Base-by-base conservation (phyloP, 495 filamentous ascomycete genomes). In the Paragyromitra xinjiangensis region DNA sequence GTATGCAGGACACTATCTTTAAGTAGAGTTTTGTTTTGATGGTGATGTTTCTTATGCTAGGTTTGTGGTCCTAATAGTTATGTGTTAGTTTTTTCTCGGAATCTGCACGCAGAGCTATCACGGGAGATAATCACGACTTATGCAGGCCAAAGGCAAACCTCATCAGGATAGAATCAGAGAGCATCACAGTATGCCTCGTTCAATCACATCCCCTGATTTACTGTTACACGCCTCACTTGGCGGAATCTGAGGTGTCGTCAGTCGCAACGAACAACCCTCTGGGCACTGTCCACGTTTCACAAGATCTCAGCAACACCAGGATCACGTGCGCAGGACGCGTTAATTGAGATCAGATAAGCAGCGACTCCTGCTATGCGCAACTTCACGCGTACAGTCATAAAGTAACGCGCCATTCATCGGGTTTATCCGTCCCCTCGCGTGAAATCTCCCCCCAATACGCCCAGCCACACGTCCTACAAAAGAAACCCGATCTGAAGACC, bases 341-440 rank as follows among this genome's bases (percentile, higher is more conserved):
- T 71, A 72, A 79, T 78, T 78, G 44, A 37, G 67, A 78, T 71
- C 75, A 45, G 70, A 78, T 78, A 78, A 77, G 56, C 65, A 42
- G n/a, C 48, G 50, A 59, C 50, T 64, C 44, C 69, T 22, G 66
- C 50, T n/a, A 22, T 8, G 22, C 67, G 42, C 56, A 34, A 14
- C 61, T 42, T 53, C 56, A 58, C 69, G 69, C 74, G 74, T 66
- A 61, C 39, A 76, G 67, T 69, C 67, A 70, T 56, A 68, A 34
- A 34, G 65, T 24, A 69, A 59, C 66, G 51, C 69, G 61, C 55
- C 22, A 11, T 19, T 26, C 68, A 48, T 29, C 55, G 72, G 72
- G n/a, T 75, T 75, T 75, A 69, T 53, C 72, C 63, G 71, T 71
- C 44, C 6, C 65, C 71, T 58, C 50, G 48, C 71, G 16, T 45